Evolutionary conservation across 2,329 filamentous ascomycete species (phyloP).

Genomic region (Calcarisporium arbuscula): DNA sequence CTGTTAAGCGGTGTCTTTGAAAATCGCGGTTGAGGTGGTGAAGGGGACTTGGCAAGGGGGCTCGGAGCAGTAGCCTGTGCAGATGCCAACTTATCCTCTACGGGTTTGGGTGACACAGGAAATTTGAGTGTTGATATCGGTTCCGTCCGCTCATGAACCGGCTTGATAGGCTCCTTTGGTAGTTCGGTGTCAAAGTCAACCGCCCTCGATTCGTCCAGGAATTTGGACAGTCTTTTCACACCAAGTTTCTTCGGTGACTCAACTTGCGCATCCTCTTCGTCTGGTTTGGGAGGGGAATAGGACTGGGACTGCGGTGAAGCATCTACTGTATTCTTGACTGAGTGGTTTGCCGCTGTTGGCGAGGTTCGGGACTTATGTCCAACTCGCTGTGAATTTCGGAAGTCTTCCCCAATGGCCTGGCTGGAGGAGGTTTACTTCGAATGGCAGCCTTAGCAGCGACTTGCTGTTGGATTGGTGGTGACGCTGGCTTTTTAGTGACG

Average conservation of each 20-base stretch:
- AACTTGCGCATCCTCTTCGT: slow-evolving; percentile 33
- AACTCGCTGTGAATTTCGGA: no score
- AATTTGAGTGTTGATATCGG: slow-evolving; percentile 32
- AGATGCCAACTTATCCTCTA: no score
- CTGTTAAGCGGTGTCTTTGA: slow-evolving; percentile 8
- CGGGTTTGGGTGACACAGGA: no score
- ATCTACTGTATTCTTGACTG: no score
- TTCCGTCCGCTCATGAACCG: slow-evolving; percentile 27
- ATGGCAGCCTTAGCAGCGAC: slow-evolving; percentile 27
- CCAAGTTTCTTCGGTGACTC: slow-evolving; percentile 53
- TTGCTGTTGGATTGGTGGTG: slow-evolving; percentile 28
- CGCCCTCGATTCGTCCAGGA: slow-evolving; percentile 40
- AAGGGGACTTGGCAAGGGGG: slow-evolving; percentile 9
- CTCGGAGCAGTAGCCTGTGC: no score
- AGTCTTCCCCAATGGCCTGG: slow-evolving; percentile 11
- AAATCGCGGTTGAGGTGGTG: slow-evolving; percentile 2
- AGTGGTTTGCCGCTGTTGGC: no score
- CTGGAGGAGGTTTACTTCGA: slow-evolving; percentile 19
- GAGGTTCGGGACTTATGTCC: no score
- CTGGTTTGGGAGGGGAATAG: slow-evolving; percentile 20
- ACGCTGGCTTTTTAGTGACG: slow-evolving; percentile 14
- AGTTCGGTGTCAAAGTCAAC: slow-evolving; percentile 18
- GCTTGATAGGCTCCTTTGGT: slow-evolving; percentile 16
- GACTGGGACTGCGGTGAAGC: no score
- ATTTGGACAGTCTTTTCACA: slow-evolving; percentile 52